phyloP scores from a whole-genome alignment of 176 grass and related monocot genomes.

The Triticum urartu region DNA sequence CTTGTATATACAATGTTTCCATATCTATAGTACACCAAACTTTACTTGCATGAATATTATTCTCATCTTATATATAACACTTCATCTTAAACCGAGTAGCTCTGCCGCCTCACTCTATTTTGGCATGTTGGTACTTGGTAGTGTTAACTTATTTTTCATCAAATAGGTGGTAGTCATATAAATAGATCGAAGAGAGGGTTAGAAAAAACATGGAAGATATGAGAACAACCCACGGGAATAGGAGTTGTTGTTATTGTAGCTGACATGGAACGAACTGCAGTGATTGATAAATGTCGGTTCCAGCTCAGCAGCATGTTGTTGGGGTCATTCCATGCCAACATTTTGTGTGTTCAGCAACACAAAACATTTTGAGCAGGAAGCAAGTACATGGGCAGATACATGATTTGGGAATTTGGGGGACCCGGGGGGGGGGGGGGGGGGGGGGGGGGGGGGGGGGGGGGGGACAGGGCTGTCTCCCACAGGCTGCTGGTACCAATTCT shows the following conservation, averaged over 20 bases:
- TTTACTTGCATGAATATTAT: neutral
- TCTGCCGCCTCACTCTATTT: neutral
- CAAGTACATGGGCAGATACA: too few relatives aligned
- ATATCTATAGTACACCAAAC: neutral
- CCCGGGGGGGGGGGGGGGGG: too few relatives aligned
- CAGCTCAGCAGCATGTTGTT: too few relatives aligned
- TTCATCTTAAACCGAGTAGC: neutral
- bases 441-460: too few relatives aligned
- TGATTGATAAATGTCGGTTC: too few relatives aligned
- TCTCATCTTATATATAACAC: neutral
- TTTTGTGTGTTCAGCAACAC: too few relatives aligned
- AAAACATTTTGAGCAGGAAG: too few relatives aligned
- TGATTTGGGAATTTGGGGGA: too few relatives aligned
- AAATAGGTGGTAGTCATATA: neutral
- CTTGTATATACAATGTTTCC: neutral
- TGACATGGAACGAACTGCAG: too few relatives aligned
- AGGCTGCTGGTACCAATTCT: too few relatives aligned
- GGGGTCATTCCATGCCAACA: too few relatives aligned
- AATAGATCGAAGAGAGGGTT: neutral
- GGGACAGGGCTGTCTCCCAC: too few relatives aligned
- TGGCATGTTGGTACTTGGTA: neutral
- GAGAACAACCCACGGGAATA: neutral
- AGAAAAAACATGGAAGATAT: neutral
- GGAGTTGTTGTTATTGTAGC: neutral
- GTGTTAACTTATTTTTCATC: neutral